Evolutionary conservation across 805 yeast genomes (phyloP).

Genomic region (Nakazawaea wyomingensis): DNA sequence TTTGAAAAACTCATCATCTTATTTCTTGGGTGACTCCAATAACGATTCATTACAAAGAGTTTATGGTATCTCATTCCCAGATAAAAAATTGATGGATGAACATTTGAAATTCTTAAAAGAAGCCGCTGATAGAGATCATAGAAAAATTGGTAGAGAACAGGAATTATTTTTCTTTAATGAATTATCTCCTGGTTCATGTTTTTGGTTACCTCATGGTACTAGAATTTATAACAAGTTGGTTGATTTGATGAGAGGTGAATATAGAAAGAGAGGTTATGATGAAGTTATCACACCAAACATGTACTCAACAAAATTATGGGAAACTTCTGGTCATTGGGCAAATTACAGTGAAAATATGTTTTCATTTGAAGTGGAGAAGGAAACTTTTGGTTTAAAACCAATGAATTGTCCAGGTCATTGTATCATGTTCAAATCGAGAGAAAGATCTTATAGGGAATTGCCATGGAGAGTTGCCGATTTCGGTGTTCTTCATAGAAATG

Average conservation of each 20-base stretch:
- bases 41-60: constrained; percentile 96
- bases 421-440: constrained; percentile 84
- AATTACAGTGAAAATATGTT: constrained; percentile 98
- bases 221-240: constrained; percentile 89
- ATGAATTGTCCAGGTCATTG: constrained; percentile 94
- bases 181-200: constrained; percentile 95
- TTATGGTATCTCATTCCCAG: constrained; percentile 98
- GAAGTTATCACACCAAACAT: constrained; percentile 99
- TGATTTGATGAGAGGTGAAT: constrained; percentile 76
- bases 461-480: constrained; percentile 99
- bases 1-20: constrained; percentile 92
- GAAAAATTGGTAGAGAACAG: constrained; percentile 95
- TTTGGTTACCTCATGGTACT: constrained; percentile 99
- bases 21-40: constrained; percentile 87
- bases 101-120: constrained; percentile 92
- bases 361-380: constrained; percentile 94
- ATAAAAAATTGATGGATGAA: constrained; percentile 91
- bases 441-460: constrained; percentile 92
- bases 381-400: constrained; percentile 89
- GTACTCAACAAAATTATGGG: constrained; percentile 97
- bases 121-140: constrained; percentile 93
- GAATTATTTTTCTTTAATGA: constrained; percentile 94
- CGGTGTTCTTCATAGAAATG: constrained; percentile 96
- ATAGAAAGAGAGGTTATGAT: constrained; percentile 90
- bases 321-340: constrained; percentile 98